phyloP scores from a whole-genome alignment of 805 yeast species.

The Cyberlindnera maritima region DNA sequence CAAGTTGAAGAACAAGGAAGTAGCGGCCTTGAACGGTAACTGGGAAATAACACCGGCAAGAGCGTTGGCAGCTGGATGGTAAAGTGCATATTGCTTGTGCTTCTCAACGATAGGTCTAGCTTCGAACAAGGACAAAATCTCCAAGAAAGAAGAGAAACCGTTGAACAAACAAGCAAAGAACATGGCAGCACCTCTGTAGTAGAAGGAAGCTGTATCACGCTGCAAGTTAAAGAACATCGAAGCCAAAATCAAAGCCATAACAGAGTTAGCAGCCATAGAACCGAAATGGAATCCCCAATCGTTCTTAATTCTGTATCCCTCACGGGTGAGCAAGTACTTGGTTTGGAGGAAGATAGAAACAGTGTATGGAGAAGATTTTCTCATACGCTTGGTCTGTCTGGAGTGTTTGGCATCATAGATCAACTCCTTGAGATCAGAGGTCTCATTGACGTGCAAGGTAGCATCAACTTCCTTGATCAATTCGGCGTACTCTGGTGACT shows the following conservation, averaged over 20 bases:
- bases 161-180: conserved; percentile 66
- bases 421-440: conserved; percentile 37
- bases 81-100: conserved; percentile 55
- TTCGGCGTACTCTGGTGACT: conserved; percentile 39
- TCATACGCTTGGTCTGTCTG: conserved; percentile 46
- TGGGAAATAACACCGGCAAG: conserved; percentile 60
- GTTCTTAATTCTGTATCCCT: conserved; percentile 46
- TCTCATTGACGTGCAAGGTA: conserved; percentile 1
- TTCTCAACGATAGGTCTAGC: conserved; percentile 55
- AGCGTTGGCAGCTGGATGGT: conserved; percentile 65
- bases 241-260: conserved; percentile 53
- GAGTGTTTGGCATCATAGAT: conserved; percentile 46
- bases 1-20: conserved; percentile 45
- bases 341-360: conserved; percentile 53
- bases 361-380: conserved; percentile 50
- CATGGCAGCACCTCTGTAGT: conserved; percentile 58
- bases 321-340: conserved; percentile 43
- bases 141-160: conserved; percentile 59
- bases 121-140: conserved; percentile 37
- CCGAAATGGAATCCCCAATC: conserved; percentile 44
- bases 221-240: conserved; percentile 56
- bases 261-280: conserved; percentile 41
- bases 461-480: conserved; percentile 13
- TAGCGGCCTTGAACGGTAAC: conserved; percentile 46
- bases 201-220: conserved; percentile 44